A percentile compares a stretch with the other conserved stretches of the same genome.
phyloP scores from a whole-genome alignment of 768 basidiomycete genomes.

The Calocera cornea region DNA sequence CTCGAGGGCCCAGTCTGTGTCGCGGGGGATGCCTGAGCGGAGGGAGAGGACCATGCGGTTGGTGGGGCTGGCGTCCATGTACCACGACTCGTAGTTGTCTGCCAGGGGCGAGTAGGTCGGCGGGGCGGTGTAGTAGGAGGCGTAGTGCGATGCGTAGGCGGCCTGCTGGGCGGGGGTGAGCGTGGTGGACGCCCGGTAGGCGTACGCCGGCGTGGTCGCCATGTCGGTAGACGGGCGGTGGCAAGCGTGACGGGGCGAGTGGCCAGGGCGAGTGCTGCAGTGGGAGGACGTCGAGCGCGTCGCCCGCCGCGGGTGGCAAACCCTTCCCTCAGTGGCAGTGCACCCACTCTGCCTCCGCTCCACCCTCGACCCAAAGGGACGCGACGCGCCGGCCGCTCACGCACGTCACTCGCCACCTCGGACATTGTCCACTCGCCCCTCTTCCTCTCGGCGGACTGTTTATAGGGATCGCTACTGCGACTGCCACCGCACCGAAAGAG shows the following conservation, averaged over 20 bases:
- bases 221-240: neutral
- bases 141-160: neutral
- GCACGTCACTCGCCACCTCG: neutral
- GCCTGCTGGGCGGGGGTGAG: neutral
- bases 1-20: constrained; percentile 82
- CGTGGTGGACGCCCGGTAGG: neutral
- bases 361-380: neutral
- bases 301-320: too few relatives aligned
- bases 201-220: neutral
- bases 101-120: neutral
- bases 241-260: too few relatives aligned
- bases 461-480: too few relatives aligned
- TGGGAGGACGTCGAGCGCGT: neutral
- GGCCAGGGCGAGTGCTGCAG: neutral
- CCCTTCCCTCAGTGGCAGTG: neutral
- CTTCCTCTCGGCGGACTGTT: too few relatives aligned
- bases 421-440: neutral
- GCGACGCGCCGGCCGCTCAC: neutral
- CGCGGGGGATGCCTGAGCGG: constrained; percentile 64
- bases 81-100: constrained; percentile 26
- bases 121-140: neutral
- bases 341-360: neutral
- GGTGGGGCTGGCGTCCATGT: constrained; percentile 60
- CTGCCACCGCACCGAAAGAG: neutral
- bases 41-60: constrained; percentile 89